Conservation (phyloP, 495 filamentous ascomycete genomes). For the Lasiosphaeria hispida region DNA sequence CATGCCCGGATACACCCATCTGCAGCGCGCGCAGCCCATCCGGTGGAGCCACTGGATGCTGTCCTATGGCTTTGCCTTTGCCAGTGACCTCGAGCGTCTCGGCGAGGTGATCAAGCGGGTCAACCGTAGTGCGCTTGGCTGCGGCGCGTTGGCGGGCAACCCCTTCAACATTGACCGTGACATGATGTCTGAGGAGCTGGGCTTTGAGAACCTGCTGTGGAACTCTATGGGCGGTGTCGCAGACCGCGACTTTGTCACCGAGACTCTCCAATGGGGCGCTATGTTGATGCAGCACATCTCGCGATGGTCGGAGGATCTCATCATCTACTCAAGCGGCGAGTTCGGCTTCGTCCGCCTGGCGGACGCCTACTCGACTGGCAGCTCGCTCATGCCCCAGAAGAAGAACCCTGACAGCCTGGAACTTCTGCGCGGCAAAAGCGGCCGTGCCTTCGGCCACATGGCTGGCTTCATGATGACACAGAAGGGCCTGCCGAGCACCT, state of each 20-base stretch:
- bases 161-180: slow-evolving; percentile 87
- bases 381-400: slow-evolving; percentile 90
- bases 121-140: slow-evolving; percentile 77
- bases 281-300: slow-evolving; percentile 85
- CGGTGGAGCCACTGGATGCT: slow-evolving; percentile 88
- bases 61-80: slow-evolving; percentile 73
- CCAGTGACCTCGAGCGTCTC: slow-evolving; percentile 74
- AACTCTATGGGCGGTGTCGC: slow-evolving; percentile 83
- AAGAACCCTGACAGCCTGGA: slow-evolving; percentile 78
- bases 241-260: slow-evolving; percentile 87
- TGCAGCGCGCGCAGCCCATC: slow-evolving; percentile 89
- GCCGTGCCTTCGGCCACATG: slow-evolving; percentile 84
- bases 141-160: slow-evolving; percentile 88
- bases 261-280: slow-evolving; percentile 85
- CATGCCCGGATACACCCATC: slow-evolving; percentile 81
- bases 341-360: slow-evolving; percentile 81
- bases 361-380: slow-evolving; percentile 83
- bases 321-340: slow-evolving; percentile 80
- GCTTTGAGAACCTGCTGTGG: slow-evolving; percentile 76
- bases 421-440: slow-evolving; percentile 82
- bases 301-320: slow-evolving; percentile 85
- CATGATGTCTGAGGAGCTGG: slow-evolving; percentile 82
- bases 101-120: slow-evolving; percentile 71
- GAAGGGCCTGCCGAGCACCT: slow-evolving; percentile 86
- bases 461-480: slow-evolving; percentile 82